Evolutionary conservation across 2,329 filamentous ascomycete genomes (phyloP).

Genomic region (Trichothecium sympodiale): DNA sequence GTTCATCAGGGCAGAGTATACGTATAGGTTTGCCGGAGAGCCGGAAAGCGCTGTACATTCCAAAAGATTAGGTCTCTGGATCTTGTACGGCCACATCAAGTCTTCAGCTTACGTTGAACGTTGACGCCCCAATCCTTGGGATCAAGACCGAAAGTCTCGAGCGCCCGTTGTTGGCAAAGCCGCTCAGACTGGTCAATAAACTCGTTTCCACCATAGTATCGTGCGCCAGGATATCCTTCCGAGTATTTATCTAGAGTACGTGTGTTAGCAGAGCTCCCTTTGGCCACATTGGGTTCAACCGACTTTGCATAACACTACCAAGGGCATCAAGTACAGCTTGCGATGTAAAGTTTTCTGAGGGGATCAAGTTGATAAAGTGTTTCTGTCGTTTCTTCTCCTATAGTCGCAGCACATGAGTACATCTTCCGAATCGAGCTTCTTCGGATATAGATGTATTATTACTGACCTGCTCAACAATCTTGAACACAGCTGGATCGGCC

Average conservation of each 20-base stretch:
- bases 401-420: not conserved
- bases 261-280: conserved; percentile 14
- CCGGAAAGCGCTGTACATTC: conserved; percentile 59
- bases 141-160: conserved; percentile 77
- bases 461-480: conserved; percentile 80
- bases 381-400: conserved; percentile 94
- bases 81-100: not conserved
- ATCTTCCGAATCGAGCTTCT: not conserved
- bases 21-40: conserved; percentile 69
- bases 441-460: not conserved
- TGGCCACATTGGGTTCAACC: conserved; percentile 12
- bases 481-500: conserved; percentile 76
- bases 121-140: conserved; percentile 92
- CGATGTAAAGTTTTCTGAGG: conserved; percentile 91
- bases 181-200: conserved; percentile 87
- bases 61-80: not conserved
- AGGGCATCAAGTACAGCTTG: conserved; percentile 85
- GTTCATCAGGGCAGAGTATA: conserved; percentile 87
- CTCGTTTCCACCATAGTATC: conserved; percentile 95
- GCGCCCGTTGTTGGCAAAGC: conserved; percentile 79
- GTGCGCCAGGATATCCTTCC: conserved; percentile 89
- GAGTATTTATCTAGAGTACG: conserved; percentile 77
- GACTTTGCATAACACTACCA: conserved; percentile 92
- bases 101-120: conserved; percentile 59
- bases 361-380: conserved; percentile 96